Evolutionary conservation across 495 filamentous ascomycete species (phyloP).

Genomic region (Talaromyces nanjingensis): DNA sequence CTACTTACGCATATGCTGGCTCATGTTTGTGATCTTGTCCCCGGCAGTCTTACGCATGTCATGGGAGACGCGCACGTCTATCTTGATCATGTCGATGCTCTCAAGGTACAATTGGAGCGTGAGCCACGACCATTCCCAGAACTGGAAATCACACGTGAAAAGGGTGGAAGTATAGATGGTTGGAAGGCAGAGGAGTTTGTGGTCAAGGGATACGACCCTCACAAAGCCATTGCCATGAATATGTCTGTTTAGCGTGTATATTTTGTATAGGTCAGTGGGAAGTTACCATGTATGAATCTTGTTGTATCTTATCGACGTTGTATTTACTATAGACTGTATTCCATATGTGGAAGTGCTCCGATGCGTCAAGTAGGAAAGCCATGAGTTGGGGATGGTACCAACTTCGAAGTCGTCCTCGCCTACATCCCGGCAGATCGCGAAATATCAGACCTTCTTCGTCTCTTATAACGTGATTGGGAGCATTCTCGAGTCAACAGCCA

Average conservation of each 20-base stretch:
- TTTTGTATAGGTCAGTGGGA: not conserved
- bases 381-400: not conserved
- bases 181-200: constrained; percentile 86
- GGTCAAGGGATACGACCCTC: constrained; percentile 81
- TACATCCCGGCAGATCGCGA: not conserved
- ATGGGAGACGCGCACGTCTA: constrained; percentile 98
- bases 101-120: constrained; percentile 70
- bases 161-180: constrained; percentile 64
- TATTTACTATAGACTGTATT: not conserved
- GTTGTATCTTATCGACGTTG: not conserved
- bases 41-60: constrained; percentile 78
- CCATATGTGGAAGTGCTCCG: not conserved
- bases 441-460: not conserved
- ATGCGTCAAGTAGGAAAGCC: not conserved
- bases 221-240: constrained; percentile 90
- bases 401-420: not conserved
- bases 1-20: constrained; percentile 91
- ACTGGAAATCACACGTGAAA: constrained; percentile 59
- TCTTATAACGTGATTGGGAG: not conserved
- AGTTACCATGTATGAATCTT: not conserved
- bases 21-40: constrained; percentile 71
- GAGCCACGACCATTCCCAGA: constrained; percentile 78
- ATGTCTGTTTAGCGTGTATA: constrained; percentile 71
- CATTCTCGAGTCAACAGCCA: not conserved
- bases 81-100: constrained; percentile 82